Evolutionary conservation across 2,329 filamentous ascomycete species (phyloP), one percentile per base, ranked within the genome.

Genomic region (Fusarium mangiferae): DNA sequence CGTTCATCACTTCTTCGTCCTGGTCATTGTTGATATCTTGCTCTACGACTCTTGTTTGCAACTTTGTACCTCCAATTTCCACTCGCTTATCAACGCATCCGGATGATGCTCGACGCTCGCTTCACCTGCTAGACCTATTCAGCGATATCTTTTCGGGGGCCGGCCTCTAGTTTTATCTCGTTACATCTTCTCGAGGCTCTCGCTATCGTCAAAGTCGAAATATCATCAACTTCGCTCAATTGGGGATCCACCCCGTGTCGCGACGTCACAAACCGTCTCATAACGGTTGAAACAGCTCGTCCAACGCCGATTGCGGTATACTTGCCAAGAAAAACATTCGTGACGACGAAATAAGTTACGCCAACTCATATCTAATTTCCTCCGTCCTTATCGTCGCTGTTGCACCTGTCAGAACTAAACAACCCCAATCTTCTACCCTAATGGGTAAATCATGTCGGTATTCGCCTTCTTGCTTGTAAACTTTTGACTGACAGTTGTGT

Each of bases 391-490:
- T 59, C 48, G 48, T 38, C 49, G 13, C 35, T 42, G 26, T 44
- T 36, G 46, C 36, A 12, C 62, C 52, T 28, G 39, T 64, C 55
- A 46, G 52, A 60, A 63, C 56, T 44, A 28, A 17, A 55, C 44
- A 58, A 36, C 26, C 26, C n/a, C 17, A 42, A 67, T 54, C 60
- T 45, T 58, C 66, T 68, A 39, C 67, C 72, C 71, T 73, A 33
- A 82, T 82, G 81, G 81, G 81, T 68, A 83, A 83, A 77, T 78
- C 82, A 75, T 82, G 81, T 83, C 75, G 26, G 81, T 78, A 66
- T 65, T 54, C 49, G 35, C 42, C 33, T 61, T 68, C 35, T 55
- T 9, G 13, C 22, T 46, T 44, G 57, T 51, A 36, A 35, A 45
- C 57, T 58, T 55, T 55, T 69, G 54, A 73, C 76, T 74, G 62